Base-by-base conservation (phyloP, 345 rosid species). In the Sisymbrium irio region DNA sequence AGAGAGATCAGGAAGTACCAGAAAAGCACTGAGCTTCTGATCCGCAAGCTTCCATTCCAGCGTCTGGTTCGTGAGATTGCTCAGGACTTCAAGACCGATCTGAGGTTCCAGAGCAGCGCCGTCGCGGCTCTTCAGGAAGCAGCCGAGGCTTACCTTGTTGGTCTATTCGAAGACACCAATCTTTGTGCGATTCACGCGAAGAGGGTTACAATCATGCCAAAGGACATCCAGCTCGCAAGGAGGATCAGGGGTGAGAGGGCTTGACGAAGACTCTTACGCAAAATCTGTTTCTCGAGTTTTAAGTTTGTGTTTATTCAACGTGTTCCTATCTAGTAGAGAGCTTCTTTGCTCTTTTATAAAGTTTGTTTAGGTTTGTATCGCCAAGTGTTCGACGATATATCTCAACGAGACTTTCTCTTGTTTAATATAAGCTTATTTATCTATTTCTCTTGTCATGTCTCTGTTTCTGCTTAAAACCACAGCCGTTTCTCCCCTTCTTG, bases 81-180 rank as follows among this genome's bases (percentile, higher is more conserved):
- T 9, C 85, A 85, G 62, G 89, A 85, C 33, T 85, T 85, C 82
- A 85, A 85, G 56, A 85, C 86, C 0, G 86, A 85, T 81, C 81
- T 85, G 68, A 77, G 89, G 69, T 85, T 85, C 64, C 86, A 85
- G 78, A 85, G 89, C 37, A 79, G 82, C n/a, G 89, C 86, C 3
- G 89, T 85, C 0, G 83, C 88, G 0, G 86, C 88, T 32, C 46
- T 85, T 1, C 88, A 85, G 6, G 88, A 85, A 53, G 88, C 88
- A 0, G 88, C 86, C 1, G 86, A 85, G 28, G 86, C 88, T 18
- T 85, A 85, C 22, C 61, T 85, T 6, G 88, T 85, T 3, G 88
- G 88, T 1, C 56, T 85, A 40, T 85, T 85, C 0, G 86, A 83
- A 35, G 88, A 85, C 4, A 83, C 88, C 0, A 85, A 85, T 20